phyloP scores from a whole-genome alignment of 805 yeast genomes.

The Wickerhamomyces bisporus region DNA sequence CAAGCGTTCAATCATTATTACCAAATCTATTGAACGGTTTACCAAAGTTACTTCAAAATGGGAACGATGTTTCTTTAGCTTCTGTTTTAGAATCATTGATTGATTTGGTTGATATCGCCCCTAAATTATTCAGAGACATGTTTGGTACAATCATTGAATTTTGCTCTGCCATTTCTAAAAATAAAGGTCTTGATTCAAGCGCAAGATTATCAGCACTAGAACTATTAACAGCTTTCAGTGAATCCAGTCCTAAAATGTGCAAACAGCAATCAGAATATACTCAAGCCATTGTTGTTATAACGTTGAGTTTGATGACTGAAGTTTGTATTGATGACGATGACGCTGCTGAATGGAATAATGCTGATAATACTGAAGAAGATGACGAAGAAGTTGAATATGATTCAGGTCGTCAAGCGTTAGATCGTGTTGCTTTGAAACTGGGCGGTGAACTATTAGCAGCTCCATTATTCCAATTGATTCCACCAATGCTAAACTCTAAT shows the following conservation, averaged over 20 bases:
- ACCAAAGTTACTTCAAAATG: conserved; percentile 75
- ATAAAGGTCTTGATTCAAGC: conserved; percentile 69
- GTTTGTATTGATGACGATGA: conserved; percentile 87
- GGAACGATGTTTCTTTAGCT: conserved; percentile 77
- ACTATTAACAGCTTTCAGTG: conserved; percentile 83
- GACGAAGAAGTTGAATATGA: conserved; percentile 83
- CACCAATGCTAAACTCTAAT: conserved; percentile 69
- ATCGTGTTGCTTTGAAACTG: conserved; percentile 77
- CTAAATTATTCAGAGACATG: conserved; percentile 89
- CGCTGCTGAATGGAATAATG: conserved; percentile 79
- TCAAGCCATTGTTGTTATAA: conserved; percentile 61
- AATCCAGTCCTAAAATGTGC: conserved; percentile 94
- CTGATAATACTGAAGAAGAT: conserved; percentile 73
- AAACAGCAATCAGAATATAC: conserved; percentile 71
- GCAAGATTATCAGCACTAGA: conserved; percentile 88
- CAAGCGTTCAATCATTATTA: conserved; percentile 65
- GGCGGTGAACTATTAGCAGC: conserved; percentile 82
- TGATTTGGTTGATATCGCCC: conserved; percentile 89
- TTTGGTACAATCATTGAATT: conserved; percentile 85
- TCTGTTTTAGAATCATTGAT: conserved; percentile 85
- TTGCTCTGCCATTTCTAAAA: conserved; percentile 76
- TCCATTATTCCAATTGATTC: conserved; percentile 81
- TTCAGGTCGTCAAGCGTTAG: conserved; percentile 93
- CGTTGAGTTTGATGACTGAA: conserved; percentile 85
- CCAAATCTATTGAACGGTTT: conserved; percentile 83